Percentiles rank a stretch among this genome's conserved stretches.
These are phyloP conservation scores for Chaetomium globosum DNA, from an alignment of 2,329 filamentous ascomycete genomes.

Conservation along the genomic window DNA sequence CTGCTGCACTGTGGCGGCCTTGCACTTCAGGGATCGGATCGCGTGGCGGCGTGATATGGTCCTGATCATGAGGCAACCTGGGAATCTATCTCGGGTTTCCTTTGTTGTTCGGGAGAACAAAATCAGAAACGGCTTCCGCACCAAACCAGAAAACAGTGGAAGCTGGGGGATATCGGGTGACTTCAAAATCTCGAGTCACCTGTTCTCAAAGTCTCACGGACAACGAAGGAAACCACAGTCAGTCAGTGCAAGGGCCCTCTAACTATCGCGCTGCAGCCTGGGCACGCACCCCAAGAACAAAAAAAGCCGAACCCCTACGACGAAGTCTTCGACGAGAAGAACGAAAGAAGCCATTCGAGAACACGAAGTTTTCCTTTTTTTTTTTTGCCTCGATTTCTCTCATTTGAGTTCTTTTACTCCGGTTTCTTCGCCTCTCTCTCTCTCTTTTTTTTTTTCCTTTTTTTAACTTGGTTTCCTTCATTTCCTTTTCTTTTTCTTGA, in stretches of 20 bases:
- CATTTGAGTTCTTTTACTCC: no score
- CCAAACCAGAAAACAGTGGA: neutral
- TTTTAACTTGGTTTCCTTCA: no score
- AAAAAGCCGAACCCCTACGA: no score
- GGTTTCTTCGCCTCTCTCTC: no score
- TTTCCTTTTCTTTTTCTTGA: no score
- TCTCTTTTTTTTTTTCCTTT: no score
- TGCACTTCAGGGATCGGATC: conserved; percentile 12
- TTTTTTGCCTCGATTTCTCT: no score
- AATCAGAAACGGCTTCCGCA: neutral
- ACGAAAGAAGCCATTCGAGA: no score
- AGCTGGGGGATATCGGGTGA: conserved; percentile 17
- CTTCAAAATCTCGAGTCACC: conserved; percentile 22
- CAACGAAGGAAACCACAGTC: neutral
- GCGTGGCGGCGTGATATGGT: conserved; percentile 6
- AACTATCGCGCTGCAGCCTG: conserved; percentile 17
- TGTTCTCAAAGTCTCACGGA: conserved; percentile 11
- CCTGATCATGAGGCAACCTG: neutral
- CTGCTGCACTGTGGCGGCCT: conserved; percentile 5
- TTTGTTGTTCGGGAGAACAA: conserved; percentile 7
- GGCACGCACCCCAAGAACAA: neutral
- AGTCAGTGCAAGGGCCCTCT: neutral
- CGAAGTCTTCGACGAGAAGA: no score
- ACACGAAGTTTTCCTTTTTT: no score
- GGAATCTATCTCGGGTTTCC: conserved; percentile 3